Base-by-base conservation (phyloP, 2,329 filamentous ascomycete genomes). In the Aspergillus ustus region DNA sequence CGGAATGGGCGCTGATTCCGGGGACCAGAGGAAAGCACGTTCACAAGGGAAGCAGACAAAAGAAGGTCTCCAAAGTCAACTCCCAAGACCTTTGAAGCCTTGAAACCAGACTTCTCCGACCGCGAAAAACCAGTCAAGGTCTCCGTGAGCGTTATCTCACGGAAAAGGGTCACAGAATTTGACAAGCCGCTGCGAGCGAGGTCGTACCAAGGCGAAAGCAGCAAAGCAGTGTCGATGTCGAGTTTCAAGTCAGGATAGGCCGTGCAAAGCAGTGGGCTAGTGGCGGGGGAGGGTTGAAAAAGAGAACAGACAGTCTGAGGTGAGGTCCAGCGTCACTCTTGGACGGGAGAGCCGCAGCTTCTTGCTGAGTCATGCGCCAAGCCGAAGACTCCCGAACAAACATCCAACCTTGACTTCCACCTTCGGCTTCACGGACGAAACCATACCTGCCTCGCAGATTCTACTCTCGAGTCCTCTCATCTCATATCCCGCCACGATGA, bases 401-500 rank as follows among this genome's bases (percentile, higher is more conserved):
- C 63, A 54, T 66, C 62, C 61, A 69, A 71, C 34, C 34, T 40
- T 40, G 34, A 40, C 68, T 57, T 69, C 67, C 59, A 67, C 65
- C 64, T 56, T 66, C 62, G 52, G 61, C 62, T 66, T 65, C 64
- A 63, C 60, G 62, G 60, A 63, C 46, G 61, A 65, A 64, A 67
- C 63, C 63, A 67, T 61, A 61, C 57, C 52, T 63, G 53, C 64
- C 57, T 68, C 62, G 57, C 63, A 66, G 61, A 58, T 52, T 55
- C 66, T 69, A 67, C 59, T 63, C 64, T 62, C 59, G 57, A 64
- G 62, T 66, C 68, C 64, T 67, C 65, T 72, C 71, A 69, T 68
- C 67, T 58, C 68, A 66, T 66, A 67, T 61, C 57, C 66, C 72
- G 70, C 72, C 74, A 77, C 69, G 77, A 87, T 87, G 84, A 80